phyloP scores from a whole-genome alignment of 1,139 yeast genomes.

The Magnusiomyces fungicola region DNA sequence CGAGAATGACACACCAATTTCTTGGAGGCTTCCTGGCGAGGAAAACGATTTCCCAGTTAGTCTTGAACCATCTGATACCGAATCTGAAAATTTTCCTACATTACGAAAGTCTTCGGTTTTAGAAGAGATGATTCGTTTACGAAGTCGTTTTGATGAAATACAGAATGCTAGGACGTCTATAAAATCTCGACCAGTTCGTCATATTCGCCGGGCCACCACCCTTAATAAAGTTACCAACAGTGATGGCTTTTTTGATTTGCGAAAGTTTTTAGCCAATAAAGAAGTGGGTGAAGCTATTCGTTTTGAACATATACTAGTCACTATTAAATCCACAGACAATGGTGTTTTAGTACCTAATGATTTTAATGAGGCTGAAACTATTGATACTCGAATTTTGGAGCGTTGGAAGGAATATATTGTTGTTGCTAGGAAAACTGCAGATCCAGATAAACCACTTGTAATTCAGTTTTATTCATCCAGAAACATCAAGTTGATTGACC shows the following conservation, averaged over 20 bases:
- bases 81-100: too few relatives aligned
- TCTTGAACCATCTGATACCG: too few relatives aligned
- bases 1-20: too few relatives aligned
- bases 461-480: conserved; percentile 55
- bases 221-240: too few relatives aligned
- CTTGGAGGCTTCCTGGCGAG: too few relatives aligned
- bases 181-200: too few relatives aligned
- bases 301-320: conserved; percentile 57
- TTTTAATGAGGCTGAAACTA: conserved; percentile 43
- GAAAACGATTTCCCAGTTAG: too few relatives aligned
- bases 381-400: conserved; percentile 51
- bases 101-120: too few relatives aligned
- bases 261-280: conserved; percentile 14
- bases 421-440: conserved; percentile 54
- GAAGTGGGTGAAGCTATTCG: conserved; percentile 56
- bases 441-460: conserved; percentile 41
- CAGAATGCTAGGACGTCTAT: too few relatives aligned
- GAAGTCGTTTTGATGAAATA: too few relatives aligned
- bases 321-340: conserved; percentile 40
- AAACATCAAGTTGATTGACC: conserved; percentile 32
- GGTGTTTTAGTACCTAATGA: conserved; percentile 25
- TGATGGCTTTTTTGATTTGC: not conserved
- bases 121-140: too few relatives aligned
- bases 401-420: conserved; percentile 72
- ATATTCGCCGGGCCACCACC: too few relatives aligned